Base-by-base conservation (phyloP, 2,329 filamentous ascomycete genomes). In the Chalara sp. region DNA sequence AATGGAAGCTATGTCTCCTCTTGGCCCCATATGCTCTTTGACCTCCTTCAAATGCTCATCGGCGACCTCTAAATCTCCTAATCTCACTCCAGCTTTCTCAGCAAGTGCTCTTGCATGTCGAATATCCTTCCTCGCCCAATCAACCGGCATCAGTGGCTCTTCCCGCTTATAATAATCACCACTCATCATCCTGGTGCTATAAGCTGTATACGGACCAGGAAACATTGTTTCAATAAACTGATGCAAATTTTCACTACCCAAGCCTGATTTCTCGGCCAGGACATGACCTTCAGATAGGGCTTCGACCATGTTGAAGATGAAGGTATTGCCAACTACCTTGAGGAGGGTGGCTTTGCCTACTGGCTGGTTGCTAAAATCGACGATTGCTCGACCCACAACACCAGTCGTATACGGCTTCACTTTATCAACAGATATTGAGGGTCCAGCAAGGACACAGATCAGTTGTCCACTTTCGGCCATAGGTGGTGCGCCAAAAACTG, bases 111-210 rank as follows among this genome's bases (percentile, higher is more conserved):
- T 71, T 5, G 87, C 88, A 73, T 96, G 89, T 1, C 82, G 71
- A 1, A 84, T 80, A 71, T 96, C 91, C 66, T 96, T 96, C 54
- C 85, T 74, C 5, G 89, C 90, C 53, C 95, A 72, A 65, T 93
- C 85, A 1, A 92, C 87, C 4, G 81, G 81, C 66, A 95, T 95
- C 6, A 93, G 71, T n/a, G 90, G 90, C 62, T 84, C 85, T 29
- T 87, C 81, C 10, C 86, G 76, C 68, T 81, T 78, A 67, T 86
- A 82, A 64, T 95, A 95, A 60, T 89, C 86, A 1, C 89, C 89
- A 1, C 72, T 73, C 45, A 80, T 65, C 85, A 96, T 87, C 28
- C 89, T 78, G 42, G 78, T 78, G 12, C 83, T 84, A 65, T 95
- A 96, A 5, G 80, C 84, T 0, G 81, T 73, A 65, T 89, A 89